Evolutionary conservation across 352 stramenopile genomes (phyloP).

Genomic region (Globisporangium splendens): DNA sequence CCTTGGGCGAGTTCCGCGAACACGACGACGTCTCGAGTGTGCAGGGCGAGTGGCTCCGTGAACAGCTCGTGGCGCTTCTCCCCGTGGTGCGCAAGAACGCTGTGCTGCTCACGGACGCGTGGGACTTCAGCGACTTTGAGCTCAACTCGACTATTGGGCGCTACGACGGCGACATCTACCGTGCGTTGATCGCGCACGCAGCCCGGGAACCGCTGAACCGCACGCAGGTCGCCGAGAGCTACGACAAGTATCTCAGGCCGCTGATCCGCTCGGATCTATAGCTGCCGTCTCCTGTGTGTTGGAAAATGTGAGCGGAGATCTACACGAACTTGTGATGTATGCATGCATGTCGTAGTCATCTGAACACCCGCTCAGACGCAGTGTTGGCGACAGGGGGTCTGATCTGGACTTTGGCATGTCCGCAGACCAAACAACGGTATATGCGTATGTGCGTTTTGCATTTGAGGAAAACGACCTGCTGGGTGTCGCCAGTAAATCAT

Average conservation of each 20-base stretch:
- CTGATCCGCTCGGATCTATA: constrained; percentile 32
- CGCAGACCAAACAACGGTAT: no score
- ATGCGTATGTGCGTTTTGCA: no score
- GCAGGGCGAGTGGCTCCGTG: constrained; percentile 20
- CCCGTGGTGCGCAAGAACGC: constrained; percentile 33
- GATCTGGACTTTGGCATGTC: no score
- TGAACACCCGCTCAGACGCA: no score
- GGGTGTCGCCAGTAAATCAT: no score
- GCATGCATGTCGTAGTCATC: no score
- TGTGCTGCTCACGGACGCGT: constrained; percentile 33
- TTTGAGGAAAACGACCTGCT: no score
- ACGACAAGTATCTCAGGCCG: constrained; percentile 48
- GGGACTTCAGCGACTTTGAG: constrained; percentile 53
- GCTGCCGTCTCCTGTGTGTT: not conserved
- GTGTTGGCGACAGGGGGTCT: no score
- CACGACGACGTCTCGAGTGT: constrained; percentile 33
- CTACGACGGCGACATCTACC: constrained; percentile 76
- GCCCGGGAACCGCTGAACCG: constrained; percentile 58
- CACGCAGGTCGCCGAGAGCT: constrained; percentile 47
- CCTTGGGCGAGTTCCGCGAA: constrained; percentile 40
- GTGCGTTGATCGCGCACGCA: constrained; percentile 42
- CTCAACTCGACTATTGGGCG: constrained; percentile 65
- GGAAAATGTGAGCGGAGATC: no score
- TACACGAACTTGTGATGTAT: no score
- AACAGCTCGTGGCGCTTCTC: constrained; percentile 25